Percentiles rank a stretch among this genome's conserved stretches.
Conservation (phyloP, 305 asterid genomes). For the Euphrasia arctica region DNA sequence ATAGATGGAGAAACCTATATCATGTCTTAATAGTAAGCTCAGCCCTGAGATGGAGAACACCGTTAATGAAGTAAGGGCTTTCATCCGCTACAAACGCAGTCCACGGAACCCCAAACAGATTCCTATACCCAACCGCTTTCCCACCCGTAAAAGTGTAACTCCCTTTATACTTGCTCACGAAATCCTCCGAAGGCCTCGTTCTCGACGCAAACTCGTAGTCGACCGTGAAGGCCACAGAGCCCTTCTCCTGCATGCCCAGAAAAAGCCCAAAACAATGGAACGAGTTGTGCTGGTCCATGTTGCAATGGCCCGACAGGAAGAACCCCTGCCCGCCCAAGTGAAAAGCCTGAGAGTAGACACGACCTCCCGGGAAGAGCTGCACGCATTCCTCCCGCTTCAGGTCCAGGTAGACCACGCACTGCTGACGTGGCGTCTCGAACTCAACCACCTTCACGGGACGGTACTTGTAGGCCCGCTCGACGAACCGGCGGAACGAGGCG, state of each 20-base stretch:
- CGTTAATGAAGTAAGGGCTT: conserved; percentile 64
- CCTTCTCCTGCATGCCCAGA: conserved; percentile 80
- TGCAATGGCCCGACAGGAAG: conserved; percentile 79
- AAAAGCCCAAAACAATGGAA: conserved; percentile 75
- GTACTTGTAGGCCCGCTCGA: conserved; percentile 72
- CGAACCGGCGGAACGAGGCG: conserved; percentile 37
- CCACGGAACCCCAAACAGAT: conserved; percentile 65
- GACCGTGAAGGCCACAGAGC: conserved; percentile 52
- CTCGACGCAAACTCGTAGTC: conserved; percentile 77
- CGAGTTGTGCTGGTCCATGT: conserved; percentile 61
- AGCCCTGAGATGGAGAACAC: conserved; percentile 68
- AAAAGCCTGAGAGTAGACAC: conserved; percentile 75
- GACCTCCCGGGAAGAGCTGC: conserved; percentile 60
- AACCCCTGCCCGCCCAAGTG: conserved; percentile 82
- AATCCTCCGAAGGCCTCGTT: conserved; percentile 53
- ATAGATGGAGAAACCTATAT: conserved; percentile 7
- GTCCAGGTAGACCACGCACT: conserved; percentile 74
- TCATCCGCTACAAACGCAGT: conserved; percentile 57
- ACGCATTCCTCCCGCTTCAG: conserved; percentile 66
- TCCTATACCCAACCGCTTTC: conserved; percentile 66
- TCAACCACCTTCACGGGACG: conserved; percentile 76
- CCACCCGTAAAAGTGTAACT: conserved; percentile 67
- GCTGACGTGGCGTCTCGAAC: conserved; percentile 56
- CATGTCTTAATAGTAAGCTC: conserved; percentile 49
- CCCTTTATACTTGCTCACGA: conserved; percentile 60